These are phyloP conservation scores for Syncephalastrum racemosum DNA, from an alignment of 371 early-diverging fungal species.

Conservation along the genomic window DNA sequence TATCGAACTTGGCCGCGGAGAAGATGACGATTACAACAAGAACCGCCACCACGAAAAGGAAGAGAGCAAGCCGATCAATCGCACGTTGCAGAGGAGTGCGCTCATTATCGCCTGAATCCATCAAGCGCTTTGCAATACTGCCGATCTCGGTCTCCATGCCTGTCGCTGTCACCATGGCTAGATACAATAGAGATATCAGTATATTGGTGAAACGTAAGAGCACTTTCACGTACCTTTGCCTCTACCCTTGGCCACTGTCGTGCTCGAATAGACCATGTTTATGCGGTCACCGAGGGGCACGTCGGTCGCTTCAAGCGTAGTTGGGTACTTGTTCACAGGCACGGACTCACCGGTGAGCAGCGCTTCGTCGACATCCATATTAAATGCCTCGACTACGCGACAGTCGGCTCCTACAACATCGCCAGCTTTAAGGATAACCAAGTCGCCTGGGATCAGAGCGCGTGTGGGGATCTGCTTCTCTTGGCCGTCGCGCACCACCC, in stretches of 20 bases:
- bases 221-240: slow-evolving; percentile 55
- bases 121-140: slow-evolving; percentile 83
- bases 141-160: slow-evolving; percentile 94
- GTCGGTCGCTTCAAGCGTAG: slow-evolving; percentile 31
- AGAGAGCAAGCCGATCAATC: slow-evolving; percentile 66
- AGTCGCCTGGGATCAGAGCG: slow-evolving; percentile 82
- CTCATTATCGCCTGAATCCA: slow-evolving; percentile 60
- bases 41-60: slow-evolving; percentile 53
- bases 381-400: slow-evolving; percentile 73
- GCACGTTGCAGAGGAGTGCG: slow-evolving; percentile 75
- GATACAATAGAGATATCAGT: slow-evolving; percentile 59
- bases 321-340: slow-evolving; percentile 35
- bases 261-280: slow-evolving; percentile 64
- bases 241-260: slow-evolving; percentile 51
- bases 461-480: slow-evolving; percentile 75
- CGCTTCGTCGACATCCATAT: slow-evolving; percentile 86
- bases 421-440: slow-evolving; percentile 85
- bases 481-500: slow-evolving; percentile 73
- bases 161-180: slow-evolving; percentile 80
- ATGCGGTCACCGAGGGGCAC: slow-evolving; percentile 58
- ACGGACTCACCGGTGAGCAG: slow-evolving; percentile 72
- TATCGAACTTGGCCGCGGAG: slow-evolving; percentile 56
- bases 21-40: slow-evolving; percentile 58
- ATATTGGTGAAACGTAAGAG: slow-evolving; percentile 77
- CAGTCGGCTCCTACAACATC: slow-evolving; percentile 94